Percentiles rank a stretch among this genome's conserved stretches.
phyloP scores from a whole-genome alignment of 345 rosid genomes.

The Salix purpurea region DNA sequence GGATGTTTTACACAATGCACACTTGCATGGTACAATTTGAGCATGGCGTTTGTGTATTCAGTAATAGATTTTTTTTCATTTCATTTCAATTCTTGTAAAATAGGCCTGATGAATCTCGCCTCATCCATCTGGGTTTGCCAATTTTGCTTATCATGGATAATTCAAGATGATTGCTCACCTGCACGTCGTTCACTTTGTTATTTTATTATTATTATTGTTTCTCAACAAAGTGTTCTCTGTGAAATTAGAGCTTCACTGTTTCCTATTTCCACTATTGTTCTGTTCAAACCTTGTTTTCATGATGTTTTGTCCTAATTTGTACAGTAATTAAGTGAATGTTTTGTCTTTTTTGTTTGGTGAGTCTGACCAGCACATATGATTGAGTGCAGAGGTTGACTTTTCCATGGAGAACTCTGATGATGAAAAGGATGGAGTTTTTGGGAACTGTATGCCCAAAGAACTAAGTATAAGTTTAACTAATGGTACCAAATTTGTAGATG shows the following conservation, averaged over 20 bases:
- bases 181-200: neutral
- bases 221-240: neutral
- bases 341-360: neutral
- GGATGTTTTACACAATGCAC: too few relatives aligned
- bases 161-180: neutral
- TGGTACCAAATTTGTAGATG: slow-evolving; percentile 68
- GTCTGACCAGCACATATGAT: neutral
- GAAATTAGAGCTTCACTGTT: neutral
- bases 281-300: neutral
- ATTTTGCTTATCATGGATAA: neutral
- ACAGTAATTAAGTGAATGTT: neutral
- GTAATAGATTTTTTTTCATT: too few relatives aligned
- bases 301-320: neutral
- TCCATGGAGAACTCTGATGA: slow-evolving; percentile 60
- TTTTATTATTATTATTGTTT: neutral
- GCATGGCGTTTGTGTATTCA: too few relatives aligned
- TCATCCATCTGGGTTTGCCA: neutral
- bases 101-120: neutral
- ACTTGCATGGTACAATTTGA: too few relatives aligned
- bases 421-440: slow-evolving; percentile 43
- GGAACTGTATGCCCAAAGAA: slow-evolving; percentile 39
- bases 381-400: slow-evolving; percentile 25
- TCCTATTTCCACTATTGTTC: neutral
- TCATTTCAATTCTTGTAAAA: neutral
- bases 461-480: slow-evolving; percentile 34